Evolutionary conservation across 371 early-diverging fungal species (phyloP).

Genomic region (Mortierella sp.): DNA sequence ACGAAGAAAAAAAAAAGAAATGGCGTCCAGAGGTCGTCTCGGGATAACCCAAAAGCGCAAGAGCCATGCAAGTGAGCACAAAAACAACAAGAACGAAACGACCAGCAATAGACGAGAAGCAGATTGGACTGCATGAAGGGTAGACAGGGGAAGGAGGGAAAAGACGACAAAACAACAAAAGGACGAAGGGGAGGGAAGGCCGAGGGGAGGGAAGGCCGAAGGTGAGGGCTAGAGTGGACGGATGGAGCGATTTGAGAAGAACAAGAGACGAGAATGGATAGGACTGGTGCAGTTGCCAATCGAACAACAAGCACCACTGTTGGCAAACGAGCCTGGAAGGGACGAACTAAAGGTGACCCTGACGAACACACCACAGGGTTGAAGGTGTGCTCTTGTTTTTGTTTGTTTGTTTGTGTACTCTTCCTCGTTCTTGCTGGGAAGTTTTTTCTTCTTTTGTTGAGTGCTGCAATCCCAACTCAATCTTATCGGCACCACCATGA

Average conservation of each 20-base stretch:
- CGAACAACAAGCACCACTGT: background rate
- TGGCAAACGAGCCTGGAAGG: background rate
- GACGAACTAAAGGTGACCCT: background rate
- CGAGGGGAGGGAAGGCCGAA: too few species aligned
- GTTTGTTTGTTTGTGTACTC: background rate
- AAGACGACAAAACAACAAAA: background rate
- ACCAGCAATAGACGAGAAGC: too few species aligned
- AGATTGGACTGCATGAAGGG: background rate
- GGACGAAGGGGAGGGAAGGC: background rate
- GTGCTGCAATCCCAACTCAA: background rate
- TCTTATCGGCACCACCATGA: background rate
- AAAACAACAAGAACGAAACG: background rate
- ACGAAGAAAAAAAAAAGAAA: background rate
- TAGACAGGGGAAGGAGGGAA: background rate
- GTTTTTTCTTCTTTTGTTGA: background rate
- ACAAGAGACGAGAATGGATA: background rate
- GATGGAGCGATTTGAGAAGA: background rate
- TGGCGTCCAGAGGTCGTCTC: background rate
- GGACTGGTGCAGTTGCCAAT: background rate
- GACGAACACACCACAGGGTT: too few species aligned
- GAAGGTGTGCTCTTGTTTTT: background rate
- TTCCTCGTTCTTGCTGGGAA: background rate
- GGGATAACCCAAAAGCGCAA: conserved; percentile 1
- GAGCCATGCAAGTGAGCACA: background rate
- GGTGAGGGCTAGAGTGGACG: background rate